Percentiles rank a stretch among this genome's conserved stretches.
phyloP scores from a whole-genome alignment of 2,329 filamentous ascomycete species.

The Parastagonospora nodorum region DNA sequence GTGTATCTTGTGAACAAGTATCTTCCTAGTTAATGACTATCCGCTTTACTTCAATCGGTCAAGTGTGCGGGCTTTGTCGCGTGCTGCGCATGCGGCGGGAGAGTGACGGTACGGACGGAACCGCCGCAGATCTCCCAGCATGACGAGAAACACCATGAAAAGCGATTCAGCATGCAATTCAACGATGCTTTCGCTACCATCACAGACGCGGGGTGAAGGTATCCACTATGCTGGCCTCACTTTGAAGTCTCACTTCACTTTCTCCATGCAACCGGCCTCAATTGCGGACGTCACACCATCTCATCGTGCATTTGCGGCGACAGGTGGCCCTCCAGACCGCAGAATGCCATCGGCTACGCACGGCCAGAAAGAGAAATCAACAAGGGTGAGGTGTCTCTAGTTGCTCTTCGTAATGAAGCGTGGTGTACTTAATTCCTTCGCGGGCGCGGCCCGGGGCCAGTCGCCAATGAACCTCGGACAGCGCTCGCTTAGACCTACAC shows the following conservation, averaged over 20 bases:
- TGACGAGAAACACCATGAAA: conserved; percentile 17
- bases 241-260: conserved; percentile 1
- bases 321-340: conserved; percentile 33
- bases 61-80: conserved; percentile 15
- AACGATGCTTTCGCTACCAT: conserved; percentile 1
- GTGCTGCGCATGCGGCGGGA: conserved; percentile 38
- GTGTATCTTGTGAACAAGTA: conserved; percentile 7
- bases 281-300: conserved; percentile 26
- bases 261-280: conserved; percentile 3
- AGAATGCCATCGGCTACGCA: conserved; percentile 26
- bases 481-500: conserved; percentile 33
- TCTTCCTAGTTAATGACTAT: conserved; percentile 12
- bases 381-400: conserved; percentile 17
- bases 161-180: conserved; percentile 15
- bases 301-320: conserved; percentile 31
- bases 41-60: conserved; percentile 16
- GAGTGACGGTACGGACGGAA: conserved; percentile 21
- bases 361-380: conserved; percentile 16
- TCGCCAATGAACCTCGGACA: conserved; percentile 36
- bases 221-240: conserved; percentile 15
- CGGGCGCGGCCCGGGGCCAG: conserved; percentile 33
- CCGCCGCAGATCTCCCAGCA: conserved; percentile 24
- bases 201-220: conserved; percentile 11
- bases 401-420: conserved; percentile 33
- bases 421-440: conserved; percentile 29